phyloP scores from a whole-genome alignment of 140 eudicot species.

The Senecio squalidus region DNA sequence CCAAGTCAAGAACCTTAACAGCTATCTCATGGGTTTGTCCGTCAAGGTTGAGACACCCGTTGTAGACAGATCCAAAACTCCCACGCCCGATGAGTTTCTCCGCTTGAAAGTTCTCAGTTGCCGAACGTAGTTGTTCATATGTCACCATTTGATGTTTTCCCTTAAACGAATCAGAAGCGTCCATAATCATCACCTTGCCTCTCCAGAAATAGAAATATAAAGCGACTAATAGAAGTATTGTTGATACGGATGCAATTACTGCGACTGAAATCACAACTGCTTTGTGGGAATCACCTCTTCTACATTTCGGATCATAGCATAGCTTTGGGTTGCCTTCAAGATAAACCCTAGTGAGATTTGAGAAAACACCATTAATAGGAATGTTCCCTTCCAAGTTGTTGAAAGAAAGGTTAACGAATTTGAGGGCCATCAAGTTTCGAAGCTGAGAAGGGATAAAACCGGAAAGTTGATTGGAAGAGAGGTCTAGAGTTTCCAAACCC shows the following conservation, averaged over 20 bases:
- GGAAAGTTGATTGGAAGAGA: conserved; percentile 58
- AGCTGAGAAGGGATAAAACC: conserved; percentile 47
- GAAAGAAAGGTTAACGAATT: conserved; percentile 47
- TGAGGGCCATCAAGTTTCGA: conserved; percentile 31
- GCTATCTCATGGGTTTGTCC: conserved; percentile 33
- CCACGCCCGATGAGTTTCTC: conserved; percentile 52
- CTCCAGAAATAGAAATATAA: conserved; percentile 22
- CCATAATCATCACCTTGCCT: not conserved
- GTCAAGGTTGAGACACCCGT: conserved; percentile 33
- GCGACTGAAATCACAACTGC: not conserved
- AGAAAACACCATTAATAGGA: conserved; percentile 48
- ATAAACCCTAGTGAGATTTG: conserved; percentile 34
- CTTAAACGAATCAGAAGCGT: conserved; percentile 20
- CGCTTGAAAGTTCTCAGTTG: conserved; percentile 40
- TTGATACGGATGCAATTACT: not conserved
- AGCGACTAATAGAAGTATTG: conserved; percentile 5
- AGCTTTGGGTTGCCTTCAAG: conserved; percentile 54
- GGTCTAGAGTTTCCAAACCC: conserved; percentile 52
- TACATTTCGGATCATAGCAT: conserved; percentile 29
- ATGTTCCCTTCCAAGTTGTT: conserved; percentile 57
- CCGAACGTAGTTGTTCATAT: conserved; percentile 44
- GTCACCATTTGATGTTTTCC: conserved; percentile 40
- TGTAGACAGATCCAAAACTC: conserved; percentile 68
- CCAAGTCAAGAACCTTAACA: conserved; percentile 44
- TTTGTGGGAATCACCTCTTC: not conserved